phyloP scores from a whole-genome alignment of 73 alveolate species.

The Durusdinium trenchii region DNA sequence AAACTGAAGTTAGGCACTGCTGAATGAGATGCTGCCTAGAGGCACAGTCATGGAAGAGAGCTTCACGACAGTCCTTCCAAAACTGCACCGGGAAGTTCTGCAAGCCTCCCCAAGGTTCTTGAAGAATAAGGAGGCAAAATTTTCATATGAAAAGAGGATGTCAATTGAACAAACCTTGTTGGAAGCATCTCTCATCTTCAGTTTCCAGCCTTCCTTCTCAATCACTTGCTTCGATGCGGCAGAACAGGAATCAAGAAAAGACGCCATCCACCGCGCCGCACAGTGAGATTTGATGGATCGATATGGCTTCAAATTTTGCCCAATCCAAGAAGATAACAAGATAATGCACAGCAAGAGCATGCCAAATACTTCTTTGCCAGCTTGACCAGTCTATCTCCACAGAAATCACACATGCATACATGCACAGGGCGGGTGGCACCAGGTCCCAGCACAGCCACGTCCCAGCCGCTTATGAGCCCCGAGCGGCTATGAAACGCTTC shows the following conservation, averaged over 20 bases:
- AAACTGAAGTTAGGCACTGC: neutral
- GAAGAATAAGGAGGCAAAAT: neutral
- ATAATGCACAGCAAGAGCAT: too few relatives aligned
- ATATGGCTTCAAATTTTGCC: neutral
- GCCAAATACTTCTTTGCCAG: too few relatives aligned
- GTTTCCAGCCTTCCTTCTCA: neutral
- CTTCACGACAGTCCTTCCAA: neutral
- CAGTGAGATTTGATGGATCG: neutral
- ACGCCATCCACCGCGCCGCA: neutral
- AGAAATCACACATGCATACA: neutral
- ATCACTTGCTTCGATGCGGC: neutral
- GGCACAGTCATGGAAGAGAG: neutral
- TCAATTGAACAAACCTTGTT: too few relatives aligned
- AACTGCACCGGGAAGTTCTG: neutral
- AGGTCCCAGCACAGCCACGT: neutral
- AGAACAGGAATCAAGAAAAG: neutral
- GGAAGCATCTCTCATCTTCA: neutral
- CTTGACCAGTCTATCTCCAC: neutral
- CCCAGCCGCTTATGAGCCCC: neutral
- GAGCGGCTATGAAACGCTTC: neutral
- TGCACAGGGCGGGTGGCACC: neutral
- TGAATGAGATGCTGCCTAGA: neutral
- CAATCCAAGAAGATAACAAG: too few relatives aligned
- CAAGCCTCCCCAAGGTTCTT: neutral
- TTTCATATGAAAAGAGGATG: neutral